Base-by-base conservation (phyloP, 2,329 filamentous ascomycete genomes). In the Sclerotinia glacialis region DNA sequence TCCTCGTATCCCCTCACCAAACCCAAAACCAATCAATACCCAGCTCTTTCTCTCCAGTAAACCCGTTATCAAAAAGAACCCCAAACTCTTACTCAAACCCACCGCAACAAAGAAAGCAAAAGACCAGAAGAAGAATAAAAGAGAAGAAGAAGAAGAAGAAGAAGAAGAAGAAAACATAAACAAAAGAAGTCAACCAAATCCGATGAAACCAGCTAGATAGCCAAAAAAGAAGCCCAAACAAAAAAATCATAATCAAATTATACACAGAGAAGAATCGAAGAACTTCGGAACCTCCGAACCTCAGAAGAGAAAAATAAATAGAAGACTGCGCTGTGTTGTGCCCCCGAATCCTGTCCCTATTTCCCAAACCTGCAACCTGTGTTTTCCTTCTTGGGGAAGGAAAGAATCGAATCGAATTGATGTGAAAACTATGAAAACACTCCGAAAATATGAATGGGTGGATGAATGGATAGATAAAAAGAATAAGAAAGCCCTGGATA, bases 201-300 rank as follows among this genome's bases (percentile, higher is more conserved):
- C 47, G 28, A 49, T n/a, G 18, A 55, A 49, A 44, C 37, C 55
- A 49, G 21, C 26, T 44, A 31, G 31, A 6, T 31, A 46, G 18
- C 55, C 55, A 5, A 12, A 26, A 26, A 26, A 34, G 37, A 49
- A n/a, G 7, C 44, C 56, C 56, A 31, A 37, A 31, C 44, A 34
- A 21, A 37, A 58, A 49, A 26, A 40, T n/a, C 21, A 23, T 28
- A 12, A 12, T 12, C 58, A 23, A 61, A 37, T 61, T 49, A 61
- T 61, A 61, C 44, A 61, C 58, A 49, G 44, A 37, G 5, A 37
- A 49, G 58, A 61, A 61, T 5, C 28, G 31, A 49, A 61, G n/a
- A 40, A 40, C 12, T 37, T 37, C 34, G 9, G 34, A 37, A 37
- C 34, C 14, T 5, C 37, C 14, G 14, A 40, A 37, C 23, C 44